Evolutionary conservation across 2,329 filamentous ascomycete genomes (phyloP).

Genomic region (Diaporthe velutina): DNA sequence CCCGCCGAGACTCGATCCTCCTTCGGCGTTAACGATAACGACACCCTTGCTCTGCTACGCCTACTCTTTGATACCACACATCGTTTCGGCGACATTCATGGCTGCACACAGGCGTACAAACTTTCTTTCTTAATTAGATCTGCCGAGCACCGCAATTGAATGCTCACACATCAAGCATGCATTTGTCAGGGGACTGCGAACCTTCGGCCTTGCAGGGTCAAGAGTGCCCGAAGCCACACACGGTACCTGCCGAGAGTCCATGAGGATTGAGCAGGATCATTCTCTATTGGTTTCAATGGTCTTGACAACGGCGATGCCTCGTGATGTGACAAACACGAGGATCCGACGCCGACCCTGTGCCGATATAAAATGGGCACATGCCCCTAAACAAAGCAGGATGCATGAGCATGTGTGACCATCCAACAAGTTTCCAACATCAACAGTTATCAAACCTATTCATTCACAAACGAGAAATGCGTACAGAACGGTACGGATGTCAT

Average conservation of each 20-base stretch:
- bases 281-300: not conserved
- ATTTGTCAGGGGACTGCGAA: not conserved
- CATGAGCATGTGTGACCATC: not conserved
- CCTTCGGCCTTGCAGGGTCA: not conserved
- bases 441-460: not conserved
- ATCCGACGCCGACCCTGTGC: too few relatives aligned
- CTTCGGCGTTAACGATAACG: not conserved
- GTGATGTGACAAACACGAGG: not conserved
- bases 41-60: not conserved
- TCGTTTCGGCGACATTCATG: not conserved
- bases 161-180: not conserved
- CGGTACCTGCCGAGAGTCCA: not conserved
- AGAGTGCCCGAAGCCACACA: not conserved
- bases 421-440: not conserved
- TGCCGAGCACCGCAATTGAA: not conserved
- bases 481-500: not conserved
- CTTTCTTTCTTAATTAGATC: not conserved
- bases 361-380: not conserved
- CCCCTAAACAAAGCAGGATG: fast-evolving
- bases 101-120: not conserved
- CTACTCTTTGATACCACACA: not conserved
- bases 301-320: not conserved
- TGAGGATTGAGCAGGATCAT: not conserved
- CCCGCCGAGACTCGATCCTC: not conserved
- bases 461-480: not conserved